These are phyloP conservation scores for Saraca asoca DNA, from an alignment of 331 rosid genomes.

Conservation along the genomic window DNA sequence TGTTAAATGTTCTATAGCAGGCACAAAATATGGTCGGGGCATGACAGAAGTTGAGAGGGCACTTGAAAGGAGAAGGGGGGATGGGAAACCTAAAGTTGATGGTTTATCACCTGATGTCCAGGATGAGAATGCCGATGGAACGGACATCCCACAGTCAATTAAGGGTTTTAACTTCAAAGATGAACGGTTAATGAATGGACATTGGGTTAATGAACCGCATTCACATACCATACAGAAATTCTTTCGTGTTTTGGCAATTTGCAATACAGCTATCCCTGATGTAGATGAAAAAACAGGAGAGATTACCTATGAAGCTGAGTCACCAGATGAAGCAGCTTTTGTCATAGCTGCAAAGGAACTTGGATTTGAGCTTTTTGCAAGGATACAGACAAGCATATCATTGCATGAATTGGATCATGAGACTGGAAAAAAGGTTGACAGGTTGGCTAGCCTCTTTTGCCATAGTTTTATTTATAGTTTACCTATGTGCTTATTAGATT, in stretches of 20 bases:
- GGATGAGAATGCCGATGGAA: conserved; percentile 30
- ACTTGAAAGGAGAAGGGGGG: conserved; percentile 47
- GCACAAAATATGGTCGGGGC: conserved; percentile 69
- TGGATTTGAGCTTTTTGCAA: conserved; percentile 62
- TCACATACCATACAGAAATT: conserved; percentile 63
- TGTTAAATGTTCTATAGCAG: conserved; percentile 74
- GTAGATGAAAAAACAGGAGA: conserved; percentile 48
- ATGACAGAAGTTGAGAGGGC: conserved; percentile 76
- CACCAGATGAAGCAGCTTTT: conserved; percentile 91
- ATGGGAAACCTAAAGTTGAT: conserved; percentile 38
- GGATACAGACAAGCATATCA: conserved; percentile 65
- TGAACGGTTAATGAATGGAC: conserved; percentile 62
- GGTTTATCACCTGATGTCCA: conserved; percentile 35
- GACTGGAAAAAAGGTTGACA: conserved; percentile 64
- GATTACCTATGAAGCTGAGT: conserved; percentile 72
- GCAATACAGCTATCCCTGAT: conserved; percentile 79
- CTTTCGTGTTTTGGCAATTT: conserved; percentile 69
- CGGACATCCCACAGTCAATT: conserved; percentile 36
- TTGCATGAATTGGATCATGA: conserved; percentile 57
- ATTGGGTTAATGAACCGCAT: conserved; percentile 72
- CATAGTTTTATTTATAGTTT: conserved; percentile 21
- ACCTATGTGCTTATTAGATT: background rate
- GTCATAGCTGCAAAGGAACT: conserved; percentile 86
- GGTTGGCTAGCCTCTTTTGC: conserved; percentile 64
- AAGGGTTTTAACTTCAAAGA: conserved; percentile 80